These are phyloP conservation scores for Eucalyptus virginea DNA, from an alignment of 345 rosid genomes.

Conservation along the genomic window DNA sequence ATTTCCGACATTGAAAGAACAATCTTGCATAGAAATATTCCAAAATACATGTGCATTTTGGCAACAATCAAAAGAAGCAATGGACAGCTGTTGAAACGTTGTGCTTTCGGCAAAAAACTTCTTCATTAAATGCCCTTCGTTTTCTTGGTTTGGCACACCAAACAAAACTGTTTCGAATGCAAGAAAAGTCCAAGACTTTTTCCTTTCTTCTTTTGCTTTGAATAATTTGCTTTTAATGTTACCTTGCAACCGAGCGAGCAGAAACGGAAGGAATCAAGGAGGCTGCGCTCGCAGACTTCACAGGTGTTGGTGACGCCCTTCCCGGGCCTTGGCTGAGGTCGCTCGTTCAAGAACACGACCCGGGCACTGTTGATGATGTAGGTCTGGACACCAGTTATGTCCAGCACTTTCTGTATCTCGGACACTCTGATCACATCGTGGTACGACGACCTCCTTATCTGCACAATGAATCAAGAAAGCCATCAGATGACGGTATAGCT, in stretches of 20 bases:
- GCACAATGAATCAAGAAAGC: not conserved
- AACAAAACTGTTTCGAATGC: not conserved
- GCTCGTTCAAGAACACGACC: slow-evolving; percentile 89
- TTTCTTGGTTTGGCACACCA: not conserved
- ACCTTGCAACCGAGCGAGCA: slow-evolving; percentile 99
- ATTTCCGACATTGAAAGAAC: not conserved
- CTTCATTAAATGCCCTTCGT: not conserved
- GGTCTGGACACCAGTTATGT: slow-evolving; percentile 85
- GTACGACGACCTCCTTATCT: slow-evolving; percentile 99
- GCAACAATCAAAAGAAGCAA: not conserved
- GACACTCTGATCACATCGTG: slow-evolving; percentile 97
- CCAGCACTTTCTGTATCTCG: slow-evolving; percentile 83
- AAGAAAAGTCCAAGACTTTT: not conserved
- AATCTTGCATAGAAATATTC: not conserved
- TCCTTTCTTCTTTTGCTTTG: not conserved
- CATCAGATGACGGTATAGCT: not conserved
- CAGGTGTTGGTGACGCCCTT: slow-evolving; percentile 94
- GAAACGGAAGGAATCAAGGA: slow-evolving; percentile 85
- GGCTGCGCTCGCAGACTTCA: slow-evolving; percentile 87
- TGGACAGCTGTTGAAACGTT: not conserved
- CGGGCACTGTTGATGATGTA: slow-evolving; percentile 97
- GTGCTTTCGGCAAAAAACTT: not conserved
- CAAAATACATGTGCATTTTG: not conserved
- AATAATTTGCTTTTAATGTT: not conserved
- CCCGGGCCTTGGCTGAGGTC: slow-evolving; percentile 97